Evolutionary conservation across 2,329 filamentous ascomycete species (phyloP).

Genomic region (Sclerotinia subarctica): DNA sequence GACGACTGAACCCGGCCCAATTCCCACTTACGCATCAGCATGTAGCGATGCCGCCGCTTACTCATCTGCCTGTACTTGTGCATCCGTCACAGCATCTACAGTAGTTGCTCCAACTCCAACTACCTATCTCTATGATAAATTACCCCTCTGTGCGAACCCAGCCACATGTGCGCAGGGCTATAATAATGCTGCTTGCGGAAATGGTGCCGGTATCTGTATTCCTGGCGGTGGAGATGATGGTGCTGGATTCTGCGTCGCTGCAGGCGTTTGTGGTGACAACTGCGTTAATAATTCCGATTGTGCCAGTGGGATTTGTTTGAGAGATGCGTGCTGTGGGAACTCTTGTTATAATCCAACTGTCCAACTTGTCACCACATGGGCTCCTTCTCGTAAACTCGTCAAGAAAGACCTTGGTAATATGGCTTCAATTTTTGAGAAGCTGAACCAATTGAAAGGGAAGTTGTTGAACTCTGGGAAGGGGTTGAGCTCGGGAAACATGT

Average conservation of each 20-base stretch:
- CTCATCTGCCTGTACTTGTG: slow-evolving; percentile 19
- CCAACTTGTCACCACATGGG: neutral
- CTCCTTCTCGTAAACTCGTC: neutral
- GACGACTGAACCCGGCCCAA: neutral
- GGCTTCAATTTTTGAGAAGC: neutral
- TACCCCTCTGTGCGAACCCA: slow-evolving; percentile 10
- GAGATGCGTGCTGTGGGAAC: slow-evolving; percentile 8
- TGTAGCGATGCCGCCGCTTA: slow-evolving; percentile 8
- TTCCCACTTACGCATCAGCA: slow-evolving; percentile 18
- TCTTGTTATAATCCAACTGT: slow-evolving; percentile 1
- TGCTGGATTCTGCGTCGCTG: slow-evolving; percentile 7
- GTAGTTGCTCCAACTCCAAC: slow-evolving; percentile 4
- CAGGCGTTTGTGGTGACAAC: neutral
- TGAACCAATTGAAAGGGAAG: neutral
- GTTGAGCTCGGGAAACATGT: no score
- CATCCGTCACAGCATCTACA: neutral
- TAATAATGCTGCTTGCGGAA: neutral
- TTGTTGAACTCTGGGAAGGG: neutral
- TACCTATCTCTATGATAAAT: slow-evolving; percentile 9
- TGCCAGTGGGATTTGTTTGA: slow-evolving; percentile 4
- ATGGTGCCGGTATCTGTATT: slow-evolving; percentile 12
- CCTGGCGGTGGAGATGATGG: neutral
- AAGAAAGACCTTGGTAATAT: slow-evolving; percentile 2
- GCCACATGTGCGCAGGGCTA: slow-evolving; percentile 9
- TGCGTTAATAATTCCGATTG: slow-evolving; percentile 10